Base-by-base conservation (phyloP, 371 early-diverging fungal species). In the Mucor plumbeus region DNA sequence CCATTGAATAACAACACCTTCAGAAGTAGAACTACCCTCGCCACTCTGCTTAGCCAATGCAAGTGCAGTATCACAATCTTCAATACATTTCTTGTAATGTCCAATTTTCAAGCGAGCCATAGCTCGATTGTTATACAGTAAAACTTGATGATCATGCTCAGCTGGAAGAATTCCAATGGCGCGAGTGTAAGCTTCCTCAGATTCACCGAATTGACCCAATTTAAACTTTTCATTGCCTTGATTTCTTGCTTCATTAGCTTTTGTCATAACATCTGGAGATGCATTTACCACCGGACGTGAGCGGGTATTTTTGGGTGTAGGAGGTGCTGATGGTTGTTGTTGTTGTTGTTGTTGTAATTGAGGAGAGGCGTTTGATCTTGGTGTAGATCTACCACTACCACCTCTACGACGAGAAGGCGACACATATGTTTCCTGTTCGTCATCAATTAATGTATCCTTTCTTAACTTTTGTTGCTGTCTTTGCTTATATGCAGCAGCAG, bases 81-180 rank as follows among this genome's bases (percentile, higher is more conserved):
- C 76, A 0, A 92, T 69, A 14, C 83, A 86, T 11, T 86, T 87
- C 17, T 84, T 82, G 75, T 93, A 90, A 48, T 94, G 89, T 19
- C 96, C 97, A 14, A 81, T 91, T 78, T 98, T 97, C 40, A 94
- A 75, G 5, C 88, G 75, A 0, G 93, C 87, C 0, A 92, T 88
- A 0, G 98, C 96, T 15, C 97, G 91, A 77, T 97, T 97, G 78
- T 95, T 96, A 73, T 76, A 85, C 15, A 95, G 72, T 0, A 90
- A 61, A 6, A 91, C 80, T n/a, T 89, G 70, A 19, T 86, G 77
- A 6, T 85, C 61, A 67, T 95, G 96, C 17, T 84, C 83, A 4
- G 69, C 26, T 3, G 88, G 89, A 5, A 91, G 72, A 11, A 71
- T 64, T 35, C 73, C 63, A 11, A 96, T 85, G 0, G 96, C 95